Conservation (phyloP, 1,284 basidiomycete species). For the Sutorius eximius region DNA sequence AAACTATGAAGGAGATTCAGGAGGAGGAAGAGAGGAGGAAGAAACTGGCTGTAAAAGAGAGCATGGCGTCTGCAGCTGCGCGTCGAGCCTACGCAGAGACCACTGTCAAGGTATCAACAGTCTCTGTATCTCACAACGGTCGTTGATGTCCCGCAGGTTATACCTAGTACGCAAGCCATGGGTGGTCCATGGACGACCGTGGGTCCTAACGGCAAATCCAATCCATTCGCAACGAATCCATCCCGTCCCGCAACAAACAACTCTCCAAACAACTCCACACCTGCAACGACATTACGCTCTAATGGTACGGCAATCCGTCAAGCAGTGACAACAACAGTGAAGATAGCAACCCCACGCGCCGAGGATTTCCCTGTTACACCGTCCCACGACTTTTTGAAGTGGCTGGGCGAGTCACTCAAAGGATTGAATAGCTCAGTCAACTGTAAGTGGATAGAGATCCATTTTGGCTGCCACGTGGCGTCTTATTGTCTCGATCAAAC, state of each 20-base stretch:
- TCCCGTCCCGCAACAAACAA: slow-evolving; percentile 39
- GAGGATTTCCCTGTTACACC: slow-evolving; percentile 68
- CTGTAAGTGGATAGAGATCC: slow-evolving; percentile 46
- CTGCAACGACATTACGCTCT: slow-evolving; percentile 32
- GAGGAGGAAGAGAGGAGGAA: slow-evolving; percentile 93
- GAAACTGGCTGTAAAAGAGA: slow-evolving; percentile 64
- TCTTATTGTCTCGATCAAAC: slow-evolving; percentile 18
- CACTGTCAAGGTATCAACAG: slow-evolving; percentile 60
- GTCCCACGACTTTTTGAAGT: slow-evolving; percentile 88
- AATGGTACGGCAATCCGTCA: slow-evolving; percentile 42
- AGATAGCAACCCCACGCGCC: slow-evolving; percentile 45
- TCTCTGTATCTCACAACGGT: neutral
- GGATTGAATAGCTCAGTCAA: slow-evolving; percentile 83
- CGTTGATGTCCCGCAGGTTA: slow-evolving; percentile 21
- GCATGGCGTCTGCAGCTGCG: slow-evolving; percentile 51
- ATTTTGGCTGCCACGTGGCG: slow-evolving; percentile 3
- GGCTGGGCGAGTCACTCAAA: slow-evolving; percentile 86
- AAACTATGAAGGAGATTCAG: slow-evolving; percentile 98
- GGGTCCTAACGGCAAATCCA: slow-evolving; percentile 71
- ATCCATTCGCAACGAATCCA: slow-evolving; percentile 32
- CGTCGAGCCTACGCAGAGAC: slow-evolving; percentile 81
- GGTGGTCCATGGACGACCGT: slow-evolving; percentile 85
- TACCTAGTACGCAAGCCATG: slow-evolving; percentile 21
- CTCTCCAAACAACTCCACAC: slow-evolving; percentile 19
- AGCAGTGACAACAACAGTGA: slow-evolving; percentile 33